A percentile compares a stretch with the other conserved stretches of the same genome.
Evolutionary conservation across 2,329 filamentous ascomycete species (phyloP).

Genomic region (Podosphaera xanthii): DNA sequence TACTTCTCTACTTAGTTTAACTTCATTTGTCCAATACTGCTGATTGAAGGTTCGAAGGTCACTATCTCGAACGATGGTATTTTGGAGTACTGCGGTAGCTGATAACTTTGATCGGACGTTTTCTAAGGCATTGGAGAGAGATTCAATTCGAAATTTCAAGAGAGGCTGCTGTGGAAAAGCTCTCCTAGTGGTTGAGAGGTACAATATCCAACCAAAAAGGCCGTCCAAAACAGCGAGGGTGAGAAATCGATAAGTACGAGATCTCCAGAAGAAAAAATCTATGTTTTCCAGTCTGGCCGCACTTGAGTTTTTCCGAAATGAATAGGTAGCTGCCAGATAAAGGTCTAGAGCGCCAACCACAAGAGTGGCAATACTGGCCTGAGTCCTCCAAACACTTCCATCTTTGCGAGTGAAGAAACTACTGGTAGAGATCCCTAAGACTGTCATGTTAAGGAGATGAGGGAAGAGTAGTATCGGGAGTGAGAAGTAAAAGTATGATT

Average conservation of each 20-base stretch:
- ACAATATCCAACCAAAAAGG: conserved; percentile 41
- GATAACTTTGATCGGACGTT: conserved; percentile 41
- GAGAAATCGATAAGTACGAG: conserved; percentile 38
- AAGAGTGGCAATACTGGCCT: conserved; percentile 40
- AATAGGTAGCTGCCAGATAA: conserved; percentile 41
- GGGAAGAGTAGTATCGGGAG: conserved; percentile 48
- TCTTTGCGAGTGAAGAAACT: conserved; percentile 37
- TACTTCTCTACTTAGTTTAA: conserved; percentile 43
- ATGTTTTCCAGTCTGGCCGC: conserved; percentile 39
- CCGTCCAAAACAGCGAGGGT: conserved; percentile 42
- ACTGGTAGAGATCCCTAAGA: conserved; percentile 54
- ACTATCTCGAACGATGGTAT: conserved; percentile 54
- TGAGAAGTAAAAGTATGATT: conserved; percentile 59
- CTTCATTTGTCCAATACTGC: conserved; percentile 65
- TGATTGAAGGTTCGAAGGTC: conserved; percentile 41
- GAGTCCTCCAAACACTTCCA: conserved; percentile 43
- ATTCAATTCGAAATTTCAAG: conserved; percentile 42
- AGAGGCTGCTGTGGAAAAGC: conserved; percentile 42
- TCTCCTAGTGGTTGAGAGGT: conserved; percentile 57
- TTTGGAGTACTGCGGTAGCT: conserved; percentile 53
- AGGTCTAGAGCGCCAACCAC: conserved; percentile 39
- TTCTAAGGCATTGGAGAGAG: conserved; percentile 31
- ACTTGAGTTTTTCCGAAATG: conserved; percentile 38
- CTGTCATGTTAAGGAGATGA: conserved; percentile 57
- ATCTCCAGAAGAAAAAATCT: conserved; percentile 49